Evolutionary conservation across 352 stramenopile species (phyloP).

Genomic region (Elongisporangium undulatum): DNA sequence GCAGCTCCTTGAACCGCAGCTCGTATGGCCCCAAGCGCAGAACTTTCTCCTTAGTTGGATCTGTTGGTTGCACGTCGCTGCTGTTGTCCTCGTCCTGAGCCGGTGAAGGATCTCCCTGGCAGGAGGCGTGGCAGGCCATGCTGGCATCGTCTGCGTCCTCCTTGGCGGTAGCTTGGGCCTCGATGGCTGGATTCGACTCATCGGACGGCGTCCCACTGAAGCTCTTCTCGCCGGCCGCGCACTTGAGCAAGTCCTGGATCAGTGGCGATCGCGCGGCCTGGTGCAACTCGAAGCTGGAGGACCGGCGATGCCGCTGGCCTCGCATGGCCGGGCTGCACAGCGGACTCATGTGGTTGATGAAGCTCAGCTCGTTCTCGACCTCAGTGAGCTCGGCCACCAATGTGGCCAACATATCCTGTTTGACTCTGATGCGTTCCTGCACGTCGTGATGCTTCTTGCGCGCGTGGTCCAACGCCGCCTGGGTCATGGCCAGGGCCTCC

Average conservation of each 20-base stretch:
- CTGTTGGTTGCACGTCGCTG: neutral
- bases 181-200: neutral
- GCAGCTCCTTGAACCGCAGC: slow-evolving; percentile 46
- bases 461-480: slow-evolving; percentile 35
- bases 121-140: neutral
- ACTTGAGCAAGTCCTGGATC: slow-evolving; percentile 4
- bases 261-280: slow-evolving; percentile 5
- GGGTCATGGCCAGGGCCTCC: slow-evolving; percentile 27
- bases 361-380: slow-evolving; percentile 45
- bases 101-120: neutral
- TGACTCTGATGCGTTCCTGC: slow-evolving; percentile 39
- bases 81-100: neutral
- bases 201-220: neutral
- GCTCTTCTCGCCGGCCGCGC: neutral
- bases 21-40: slow-evolving; percentile 11
- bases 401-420: slow-evolving; percentile 40
- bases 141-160: neutral
- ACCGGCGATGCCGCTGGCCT: neutral
- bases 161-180: neutral
- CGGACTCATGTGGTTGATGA: slow-evolving; percentile 34
- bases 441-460: slow-evolving; percentile 40
- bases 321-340: neutral
- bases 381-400: slow-evolving; percentile 57
- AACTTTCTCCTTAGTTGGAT: slow-evolving; percentile 1
- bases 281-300: slow-evolving; percentile 22